Base-by-base conservation (phyloP, 176 grass and related monocot genomes). In the Raddia distichophylla region DNA sequence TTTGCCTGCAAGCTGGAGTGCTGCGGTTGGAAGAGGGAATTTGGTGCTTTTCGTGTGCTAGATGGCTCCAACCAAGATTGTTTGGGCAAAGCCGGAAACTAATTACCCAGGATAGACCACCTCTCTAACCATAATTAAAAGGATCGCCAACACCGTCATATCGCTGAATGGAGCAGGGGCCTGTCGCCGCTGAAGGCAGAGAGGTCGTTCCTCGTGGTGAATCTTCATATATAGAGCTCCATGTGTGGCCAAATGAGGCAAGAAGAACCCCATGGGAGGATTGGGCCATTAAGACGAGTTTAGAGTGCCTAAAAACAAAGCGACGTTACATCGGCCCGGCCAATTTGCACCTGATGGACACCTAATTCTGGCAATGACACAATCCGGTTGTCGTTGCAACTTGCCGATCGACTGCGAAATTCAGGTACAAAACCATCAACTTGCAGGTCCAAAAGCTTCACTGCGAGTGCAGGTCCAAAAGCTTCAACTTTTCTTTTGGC, bases 241-340 rank as follows among this genome's bases (percentile, higher is more conserved):
- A 19, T 80, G 76, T 32, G 82, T 71, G 5, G 8, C 76, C 63
- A 70, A 70, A 89, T 49, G 54, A 17, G 67, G 76, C 63, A 66
- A 66, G 61, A 80, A 69, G 75, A 20, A 48, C 14, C 49, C 45
- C 55, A 15, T 43, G 58, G 18, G 64, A 82, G 16, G 60, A 43
- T 44, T 4, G 8, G 52, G 5, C 53, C 65, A 14, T 55, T 16
- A 0, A 45, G 14, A 22, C 15, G 51, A 79, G 75, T 14, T 62
- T 48, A 40, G 47, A 75, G 62, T 54, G 22, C 63, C 87, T 37
- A 75, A 40, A 75, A 40, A 20, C 76, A 20, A 27, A n/a, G 22
- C 63, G 74, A 42, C 69, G 53, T 8, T 69, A 63, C 35, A 68
- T 80, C 77, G 44, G 55, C 11, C 61, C 34, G 47, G 50, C 37